Evolutionary conservation across 345 rosid genomes (phyloP).

Genomic region (Barbarea vulgaris): DNA sequence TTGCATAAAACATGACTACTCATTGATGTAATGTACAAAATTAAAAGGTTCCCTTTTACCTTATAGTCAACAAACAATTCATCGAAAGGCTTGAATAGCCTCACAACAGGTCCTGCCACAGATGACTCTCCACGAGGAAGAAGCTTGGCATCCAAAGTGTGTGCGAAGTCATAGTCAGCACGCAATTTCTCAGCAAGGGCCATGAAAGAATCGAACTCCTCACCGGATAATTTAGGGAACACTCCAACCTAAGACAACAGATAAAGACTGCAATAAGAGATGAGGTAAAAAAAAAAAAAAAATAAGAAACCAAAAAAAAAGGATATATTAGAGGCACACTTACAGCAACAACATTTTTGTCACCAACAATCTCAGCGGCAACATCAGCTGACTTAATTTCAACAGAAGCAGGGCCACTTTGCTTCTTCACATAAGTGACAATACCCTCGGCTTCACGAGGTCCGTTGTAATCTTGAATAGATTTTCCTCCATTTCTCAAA

Average conservation of each 20-base stretch:
- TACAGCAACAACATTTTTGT: constrained; percentile 71
- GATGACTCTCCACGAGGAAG: constrained; percentile 92
- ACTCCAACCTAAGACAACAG: constrained; percentile 75
- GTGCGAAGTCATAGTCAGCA: constrained; percentile 87
- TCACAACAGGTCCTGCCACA: constrained; percentile 78
- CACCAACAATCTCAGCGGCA: constrained; percentile 61
- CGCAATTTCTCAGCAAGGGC: constrained; percentile 81
- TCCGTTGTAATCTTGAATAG: constrained; percentile 84
- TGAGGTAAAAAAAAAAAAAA: not conserved
- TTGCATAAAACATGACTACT: constrained; percentile 1
- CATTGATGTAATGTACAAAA: not conserved
- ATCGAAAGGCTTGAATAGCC: constrained; percentile 97
- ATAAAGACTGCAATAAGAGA: not conserved
- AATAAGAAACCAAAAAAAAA: not conserved
- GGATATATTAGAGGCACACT: constrained; percentile 44
- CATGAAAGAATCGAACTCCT: constrained; percentile 74
- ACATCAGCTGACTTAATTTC: constrained; percentile 69
- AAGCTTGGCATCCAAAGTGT: constrained; percentile 77
- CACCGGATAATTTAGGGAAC: constrained; percentile 84
- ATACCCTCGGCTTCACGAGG: constrained; percentile 97
- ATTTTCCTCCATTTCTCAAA: constrained; percentile 80
- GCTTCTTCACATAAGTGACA: constrained; percentile 75
- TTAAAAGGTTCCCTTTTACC: constrained; percentile 46
- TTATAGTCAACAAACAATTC: constrained; percentile 77
- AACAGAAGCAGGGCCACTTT: constrained; percentile 88